Percentiles rank a stretch among this genome's conserved stretches.
These are phyloP conservation scores for Tylopilus sp. DNA, from an alignment of 768 basidiomycete genomes.

Conservation along the genomic window DNA sequence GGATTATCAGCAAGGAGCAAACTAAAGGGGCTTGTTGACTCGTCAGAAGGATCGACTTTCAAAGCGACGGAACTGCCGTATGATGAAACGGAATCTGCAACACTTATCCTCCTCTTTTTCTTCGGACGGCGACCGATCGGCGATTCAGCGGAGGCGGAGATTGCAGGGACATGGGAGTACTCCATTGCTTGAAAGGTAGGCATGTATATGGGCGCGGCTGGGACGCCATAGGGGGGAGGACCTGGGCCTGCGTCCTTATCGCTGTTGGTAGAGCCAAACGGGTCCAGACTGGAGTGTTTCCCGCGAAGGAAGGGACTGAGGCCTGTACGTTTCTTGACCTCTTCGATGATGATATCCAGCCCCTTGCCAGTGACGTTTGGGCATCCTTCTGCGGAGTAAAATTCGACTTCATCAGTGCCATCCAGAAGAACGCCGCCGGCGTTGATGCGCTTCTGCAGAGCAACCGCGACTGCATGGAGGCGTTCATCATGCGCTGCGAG, in stretches of 20 bases:
- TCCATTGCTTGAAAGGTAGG: constrained; percentile 40
- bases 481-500: constrained; percentile 40
- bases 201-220: constrained; percentile 36
- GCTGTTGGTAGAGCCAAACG: constrained; percentile 40
- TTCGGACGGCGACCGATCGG: constrained; percentile 27
- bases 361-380: constrained; percentile 47
- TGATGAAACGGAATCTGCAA: constrained; percentile 35
- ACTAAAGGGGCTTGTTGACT: constrained; percentile 14
- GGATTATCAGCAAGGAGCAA: constrained; percentile 28
- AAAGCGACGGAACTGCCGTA: constrained; percentile 29
- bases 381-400: constrained; percentile 31
- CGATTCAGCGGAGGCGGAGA: constrained; percentile 30
- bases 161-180: constrained; percentile 33
- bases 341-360: constrained; percentile 46
- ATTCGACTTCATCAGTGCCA: constrained; percentile 19
- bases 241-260: constrained; percentile 34
- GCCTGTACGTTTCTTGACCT: constrained; percentile 47
- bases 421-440: constrained; percentile 33
- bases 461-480: constrained; percentile 38
- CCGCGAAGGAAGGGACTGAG: constrained; percentile 48
- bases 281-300: constrained; percentile 48
- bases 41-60: constrained; percentile 25
- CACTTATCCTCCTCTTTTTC: constrained; percentile 36
- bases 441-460: constrained; percentile 40
- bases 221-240: constrained; percentile 18